phyloP scores from a whole-genome alignment of 305 asterid species.

The Solanum hybrid region DNA sequence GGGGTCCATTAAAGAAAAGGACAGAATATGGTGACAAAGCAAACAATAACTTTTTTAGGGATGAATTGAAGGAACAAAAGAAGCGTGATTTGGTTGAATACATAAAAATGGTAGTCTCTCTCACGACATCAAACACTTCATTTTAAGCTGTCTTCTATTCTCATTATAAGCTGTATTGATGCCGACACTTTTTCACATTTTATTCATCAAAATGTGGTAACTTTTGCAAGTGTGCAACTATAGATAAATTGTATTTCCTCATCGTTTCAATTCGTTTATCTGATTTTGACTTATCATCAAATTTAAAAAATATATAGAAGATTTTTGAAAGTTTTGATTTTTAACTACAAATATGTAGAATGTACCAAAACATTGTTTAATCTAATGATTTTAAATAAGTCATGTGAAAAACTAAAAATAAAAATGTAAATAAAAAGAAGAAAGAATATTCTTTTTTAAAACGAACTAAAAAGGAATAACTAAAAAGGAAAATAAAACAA shows the following conservation, averaged over 20 bases:
- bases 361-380: neutral
- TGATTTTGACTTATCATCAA: neutral
- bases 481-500: neutral
- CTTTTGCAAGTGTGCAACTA: neutral
- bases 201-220: neutral
- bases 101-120: neutral
- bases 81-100: neutral
- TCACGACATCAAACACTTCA: neutral
- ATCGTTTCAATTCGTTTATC: neutral
- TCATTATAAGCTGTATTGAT: constrained; percentile 1
- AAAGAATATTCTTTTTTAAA: neutral
- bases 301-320: neutral
- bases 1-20: neutral
- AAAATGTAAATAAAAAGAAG: neutral
- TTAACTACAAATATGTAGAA: neutral
- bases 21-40: constrained; percentile 3
- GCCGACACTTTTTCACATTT: neutral
- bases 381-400: neutral
- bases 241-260: neutral
- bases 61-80: neutral
- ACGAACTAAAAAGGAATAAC: neutral
- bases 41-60: neutral
- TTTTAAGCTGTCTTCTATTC: neutral
- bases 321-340: neutral
- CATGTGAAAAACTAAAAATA: neutral